These are phyloP conservation scores for Mucor velutinosus DNA, from an alignment of 371 early-diverging fungal species.

Conservation along the genomic window DNA sequence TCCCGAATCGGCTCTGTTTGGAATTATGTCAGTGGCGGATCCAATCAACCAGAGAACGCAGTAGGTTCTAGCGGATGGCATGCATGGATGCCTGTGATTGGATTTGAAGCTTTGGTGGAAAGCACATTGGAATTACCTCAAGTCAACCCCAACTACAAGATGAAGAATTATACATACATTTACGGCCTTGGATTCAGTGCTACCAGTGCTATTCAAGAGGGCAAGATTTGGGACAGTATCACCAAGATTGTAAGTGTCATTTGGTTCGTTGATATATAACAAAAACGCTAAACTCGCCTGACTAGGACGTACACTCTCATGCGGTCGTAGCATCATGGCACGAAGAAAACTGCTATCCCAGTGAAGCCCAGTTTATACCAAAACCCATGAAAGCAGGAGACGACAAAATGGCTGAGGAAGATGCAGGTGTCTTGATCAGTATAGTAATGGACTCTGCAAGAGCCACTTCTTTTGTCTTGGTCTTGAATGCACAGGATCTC, in stretches of 20 bases:
- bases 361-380: slow-evolving; percentile 76
- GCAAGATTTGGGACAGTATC: slow-evolving; percentile 69
- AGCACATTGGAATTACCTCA: slow-evolving; percentile 63
- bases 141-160: slow-evolving; percentile 64
- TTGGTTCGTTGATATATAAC: not conserved
- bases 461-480: slow-evolving; percentile 67
- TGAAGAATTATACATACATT: slow-evolving; percentile 60
- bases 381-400: slow-evolving; percentile 25
- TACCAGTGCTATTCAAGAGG: slow-evolving; percentile 29
- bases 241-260: slow-evolving; percentile 60
- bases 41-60: slow-evolving; percentile 17
- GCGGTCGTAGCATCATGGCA: slow-evolving; percentile 50
- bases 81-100: slow-evolving; percentile 40
- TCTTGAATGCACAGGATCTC: slow-evolving; percentile 71
- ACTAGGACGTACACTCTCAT: slow-evolving; percentile 36
- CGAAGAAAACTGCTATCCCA: slow-evolving; percentile 70
- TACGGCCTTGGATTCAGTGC: slow-evolving; percentile 68
- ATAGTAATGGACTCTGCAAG: slow-evolving; percentile 72
- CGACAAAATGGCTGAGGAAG: slow-evolving; percentile 55
- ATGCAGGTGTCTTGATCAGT: slow-evolving; percentile 74
- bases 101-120: slow-evolving; percentile 25
- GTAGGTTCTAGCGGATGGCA: slow-evolving; percentile 32
- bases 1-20: slow-evolving; percentile 31
- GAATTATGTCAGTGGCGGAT: slow-evolving; percentile 22
- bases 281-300: too few relatives aligned